Evolutionary conservation across 805 yeast species (phyloP), one percentile per base, ranked within the genome.

Genomic region (Jamesozyma jinghongensis): DNA sequence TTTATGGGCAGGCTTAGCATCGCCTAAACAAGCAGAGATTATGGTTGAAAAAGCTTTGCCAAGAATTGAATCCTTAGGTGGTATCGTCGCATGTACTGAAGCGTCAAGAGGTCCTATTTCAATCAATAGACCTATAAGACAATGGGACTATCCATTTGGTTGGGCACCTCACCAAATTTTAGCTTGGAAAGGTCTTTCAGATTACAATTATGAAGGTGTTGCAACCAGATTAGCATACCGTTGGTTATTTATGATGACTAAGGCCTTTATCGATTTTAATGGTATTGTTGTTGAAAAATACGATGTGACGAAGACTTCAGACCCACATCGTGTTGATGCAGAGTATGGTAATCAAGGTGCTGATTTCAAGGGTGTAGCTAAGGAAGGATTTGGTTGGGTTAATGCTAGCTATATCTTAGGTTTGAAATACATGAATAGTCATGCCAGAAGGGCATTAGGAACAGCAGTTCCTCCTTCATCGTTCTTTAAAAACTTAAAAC

Each of bases 81-180:
- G 98, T 1, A 61, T 90, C 8, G 95, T 78, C 1, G 79, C 95
- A 0, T 94, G 96, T 30, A 81, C 95, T 0, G 71, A 75, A 49
- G 59, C 70, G 48, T 79, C 88, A 2, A 67, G 95, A 49, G 94
- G 95, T 31, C 75, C 70, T 19, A 65, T 85, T 29, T 75, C 81
- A 1, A 62, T 83, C 14, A 69, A 74, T 33, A 69, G 86, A 53
- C 96, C 94, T n/a, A 76, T 81, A 11, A 71, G 97, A 60, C 98
- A 90, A 64, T 90, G 98, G 98, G 98, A 90, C 61, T 92, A 81
- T 61, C 98, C 98, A 2, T 85, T 68, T 56, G 97, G 97, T 1
- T 90, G 98, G 98, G 96, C 97, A 0, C 97, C 98, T 3, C 97
- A 92, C 59, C 98, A 90, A 62, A 85, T 90, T 14, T 61, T 90